These are phyloP conservation scores for Wickerhamomyces mucosus DNA, from an alignment of 805 yeast genomes.

Conservation along the genomic window DNA sequence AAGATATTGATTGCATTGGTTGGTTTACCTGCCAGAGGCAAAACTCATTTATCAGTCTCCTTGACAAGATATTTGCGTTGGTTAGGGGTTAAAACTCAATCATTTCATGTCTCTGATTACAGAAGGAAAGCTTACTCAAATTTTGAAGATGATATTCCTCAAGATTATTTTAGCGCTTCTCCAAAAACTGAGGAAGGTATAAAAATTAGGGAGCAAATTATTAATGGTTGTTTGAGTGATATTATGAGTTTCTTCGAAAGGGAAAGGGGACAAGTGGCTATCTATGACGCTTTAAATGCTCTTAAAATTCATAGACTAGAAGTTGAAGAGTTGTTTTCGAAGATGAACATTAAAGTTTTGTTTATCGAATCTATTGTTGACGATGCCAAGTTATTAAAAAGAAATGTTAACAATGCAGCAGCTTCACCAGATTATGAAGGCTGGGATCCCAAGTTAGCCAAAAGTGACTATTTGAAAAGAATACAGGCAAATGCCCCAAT, in stretches of 20 bases:
- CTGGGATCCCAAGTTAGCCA: conserved; percentile 69
- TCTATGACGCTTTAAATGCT: conserved; percentile 93
- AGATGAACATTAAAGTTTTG: conserved; percentile 60
- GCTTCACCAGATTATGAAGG: conserved; percentile 79
- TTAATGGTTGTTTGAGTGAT: conserved; percentile 58
- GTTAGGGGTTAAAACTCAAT: conserved; percentile 90
- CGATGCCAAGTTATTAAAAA: conserved; percentile 54
- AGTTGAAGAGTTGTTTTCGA: conserved; percentile 43
- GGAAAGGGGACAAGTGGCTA: conserved; percentile 88
- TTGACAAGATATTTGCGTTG: conserved; percentile 88
- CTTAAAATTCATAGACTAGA: conserved; percentile 55
- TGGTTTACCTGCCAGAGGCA: conserved; percentile 94
- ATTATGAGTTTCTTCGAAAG: conserved; percentile 60
- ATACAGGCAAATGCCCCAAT: conserved; percentile 57
- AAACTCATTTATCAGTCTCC: conserved; percentile 86
- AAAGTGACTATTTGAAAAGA: conserved; percentile 65
- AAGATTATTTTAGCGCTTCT: conserved; percentile 56
- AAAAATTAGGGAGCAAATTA: conserved; percentile 45
- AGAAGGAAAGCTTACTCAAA: conserved; percentile 40
- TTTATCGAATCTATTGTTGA: conserved; percentile 86
- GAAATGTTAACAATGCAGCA: conserved; percentile 78
- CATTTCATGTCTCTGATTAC: conserved; percentile 88
- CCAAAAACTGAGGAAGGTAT: conserved; percentile 40
- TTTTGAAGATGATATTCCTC: conserved; percentile 42
- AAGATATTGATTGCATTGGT: conserved; percentile 80